phyloP scores from a whole-genome alignment of 768 basidiomycete species.

The Clavulina sp. region DNA sequence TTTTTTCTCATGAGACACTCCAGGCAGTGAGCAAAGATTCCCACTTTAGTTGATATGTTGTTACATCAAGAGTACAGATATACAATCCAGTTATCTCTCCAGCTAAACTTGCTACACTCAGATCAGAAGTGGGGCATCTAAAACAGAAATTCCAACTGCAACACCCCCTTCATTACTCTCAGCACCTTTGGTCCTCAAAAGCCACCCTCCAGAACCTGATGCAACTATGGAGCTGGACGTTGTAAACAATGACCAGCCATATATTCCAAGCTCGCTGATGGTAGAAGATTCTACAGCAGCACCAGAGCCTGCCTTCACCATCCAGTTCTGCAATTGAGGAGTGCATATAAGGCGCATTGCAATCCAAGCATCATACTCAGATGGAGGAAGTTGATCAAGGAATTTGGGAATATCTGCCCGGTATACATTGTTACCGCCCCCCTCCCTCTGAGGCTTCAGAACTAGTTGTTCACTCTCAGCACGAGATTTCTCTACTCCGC shows the following conservation, averaged over 20 bases:
- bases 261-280: slow-evolving; percentile 82
- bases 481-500: slow-evolving; percentile 35
- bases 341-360: slow-evolving; percentile 86
- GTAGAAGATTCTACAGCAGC: slow-evolving; percentile 43
- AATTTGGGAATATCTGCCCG: slow-evolving; percentile 63
- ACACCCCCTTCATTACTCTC: slow-evolving; percentile 57
- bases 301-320: slow-evolving; percentile 54
- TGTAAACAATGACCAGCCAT: slow-evolving; percentile 74
- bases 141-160: slow-evolving; percentile 61
- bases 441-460: slow-evolving; percentile 95
- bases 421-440: slow-evolving; percentile 94
- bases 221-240: slow-evolving; percentile 16
- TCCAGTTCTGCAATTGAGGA: slow-evolving; percentile 53
- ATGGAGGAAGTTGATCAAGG: slow-evolving; percentile 38
- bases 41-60: neutral
- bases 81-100: slow-evolving; percentile 13
- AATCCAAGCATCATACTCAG: slow-evolving; percentile 75
- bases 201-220: slow-evolving; percentile 11
- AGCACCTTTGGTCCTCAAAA: slow-evolving; percentile 13
- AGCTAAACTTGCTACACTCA: too few relatives aligned
- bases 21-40: neutral
- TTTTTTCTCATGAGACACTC: neutral
- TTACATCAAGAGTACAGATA: neutral
- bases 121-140: slow-evolving; percentile 54
- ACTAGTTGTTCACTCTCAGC: slow-evolving; percentile 42